Evolutionary conservation across 1,284 basidiomycete genomes (phyloP).

Genomic region (Farysia itapuensis): DNA sequence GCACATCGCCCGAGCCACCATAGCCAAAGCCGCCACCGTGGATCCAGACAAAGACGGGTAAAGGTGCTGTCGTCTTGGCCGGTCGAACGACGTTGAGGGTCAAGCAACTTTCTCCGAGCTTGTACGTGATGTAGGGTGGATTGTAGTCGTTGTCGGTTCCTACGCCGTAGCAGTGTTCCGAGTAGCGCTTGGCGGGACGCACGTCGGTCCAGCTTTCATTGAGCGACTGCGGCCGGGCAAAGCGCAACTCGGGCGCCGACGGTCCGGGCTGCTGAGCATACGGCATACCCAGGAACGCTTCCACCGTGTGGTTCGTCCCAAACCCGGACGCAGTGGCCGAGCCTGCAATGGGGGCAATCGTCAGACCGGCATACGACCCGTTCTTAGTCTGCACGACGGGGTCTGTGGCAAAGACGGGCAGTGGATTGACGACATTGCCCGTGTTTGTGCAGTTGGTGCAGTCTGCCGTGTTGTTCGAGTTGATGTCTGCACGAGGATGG

Average conservation of each 20-base stretch:
- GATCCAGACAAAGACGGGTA: slow-evolving; percentile 36
- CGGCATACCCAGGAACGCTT: slow-evolving; percentile 32
- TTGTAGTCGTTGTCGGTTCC: slow-evolving; percentile 15
- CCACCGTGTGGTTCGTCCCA: slow-evolving; percentile 11
- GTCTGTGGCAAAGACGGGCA: slow-evolving; percentile 9
- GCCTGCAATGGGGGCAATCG: slow-evolving; percentile 8
- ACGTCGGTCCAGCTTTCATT: slow-evolving; percentile 8
- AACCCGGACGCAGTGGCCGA: slow-evolving; percentile 9
- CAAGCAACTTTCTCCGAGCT: slow-evolving; percentile 37
- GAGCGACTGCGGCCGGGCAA: slow-evolving; percentile 2
- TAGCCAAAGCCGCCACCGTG: slow-evolving; percentile 30
- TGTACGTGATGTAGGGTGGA: slow-evolving; percentile 29
- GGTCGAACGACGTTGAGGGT: slow-evolving; percentile 40
- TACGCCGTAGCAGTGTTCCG: slow-evolving; percentile 13
- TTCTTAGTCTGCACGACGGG: slow-evolving; percentile 11
- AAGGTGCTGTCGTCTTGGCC: slow-evolving; percentile 4
- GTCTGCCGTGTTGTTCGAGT: slow-evolving; percentile 16
- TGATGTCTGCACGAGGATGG: no score
- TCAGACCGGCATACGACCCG: slow-evolving; percentile 24
- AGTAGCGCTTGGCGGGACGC: slow-evolving; percentile 18
- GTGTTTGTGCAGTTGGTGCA: slow-evolving; percentile 30
- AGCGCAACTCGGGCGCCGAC: slow-evolving; percentile 10
- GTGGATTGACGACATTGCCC: slow-evolving; percentile 20
- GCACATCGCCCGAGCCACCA: slow-evolving; percentile 4
- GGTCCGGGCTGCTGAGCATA: slow-evolving; percentile 16